Base-by-base conservation (phyloP, 2,329 filamentous ascomycete species). In the Purpureocillium lavendulum region DNA sequence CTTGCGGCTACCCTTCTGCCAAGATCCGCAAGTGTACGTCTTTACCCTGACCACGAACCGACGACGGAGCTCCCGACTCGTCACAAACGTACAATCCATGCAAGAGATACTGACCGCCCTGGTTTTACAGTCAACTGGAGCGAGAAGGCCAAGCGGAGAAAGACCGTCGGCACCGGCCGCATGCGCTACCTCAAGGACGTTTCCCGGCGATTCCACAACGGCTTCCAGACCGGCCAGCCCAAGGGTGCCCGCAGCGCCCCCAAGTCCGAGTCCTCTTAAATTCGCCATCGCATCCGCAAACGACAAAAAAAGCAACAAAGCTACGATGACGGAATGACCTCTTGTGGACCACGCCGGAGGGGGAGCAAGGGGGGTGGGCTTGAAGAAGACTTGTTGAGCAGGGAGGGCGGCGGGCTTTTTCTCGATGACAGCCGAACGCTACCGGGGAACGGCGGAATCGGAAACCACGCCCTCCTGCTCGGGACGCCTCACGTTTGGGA, bases 71-170 rank as follows among this genome's bases (percentile, higher is more conserved):
- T 26, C 10, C 21, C 21, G 21, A 26, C 5, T 26, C 21, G 21
- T 26, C 21, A 10, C 21, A 26, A 26, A 5, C 10, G 6, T 26
- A 6, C 21, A 10, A 26, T 2, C 15, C 13, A 35, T 30, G 11
- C 28, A 16, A 29, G n/a, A 33, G 14, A 33, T 33, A 31, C 36
- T 32, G 42, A 46, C 36, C 30, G 26, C 10, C 24, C 9, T 10
- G 10, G 4, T 12, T 12, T 12, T 28, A 66, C 65, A 97, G 90
- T 83, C 84, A 96, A 98, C 86, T 98, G 92, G 92, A 81, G 86
- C 70, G 90, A 97, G 82, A 98, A 98, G 86, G 90, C 89, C 61
- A 97, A 97, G 87, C 80, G 92, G 71, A 94, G 92, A 84, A 97
- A 96, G 89, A 96, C 90, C 65, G 90, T 86, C 67, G 92, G 92